Evolutionary conservation across 129 eudicot species (phyloP).

Genomic region (Arctium minus): DNA sequence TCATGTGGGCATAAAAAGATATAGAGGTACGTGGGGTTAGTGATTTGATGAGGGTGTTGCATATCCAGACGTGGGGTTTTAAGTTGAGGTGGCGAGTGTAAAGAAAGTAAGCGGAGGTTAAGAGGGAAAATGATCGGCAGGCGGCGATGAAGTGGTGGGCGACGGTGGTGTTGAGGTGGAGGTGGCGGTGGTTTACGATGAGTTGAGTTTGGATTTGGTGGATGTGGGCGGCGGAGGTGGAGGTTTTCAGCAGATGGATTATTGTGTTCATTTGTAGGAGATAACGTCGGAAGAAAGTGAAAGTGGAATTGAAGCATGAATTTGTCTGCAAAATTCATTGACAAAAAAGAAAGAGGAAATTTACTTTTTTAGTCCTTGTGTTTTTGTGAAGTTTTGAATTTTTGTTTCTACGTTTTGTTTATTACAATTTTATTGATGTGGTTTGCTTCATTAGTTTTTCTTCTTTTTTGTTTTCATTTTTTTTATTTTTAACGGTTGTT

Average conservation of each 20-base stretch:
- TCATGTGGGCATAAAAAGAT: constrained; percentile 41
- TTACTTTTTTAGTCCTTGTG: no score
- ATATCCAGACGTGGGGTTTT: constrained; percentile 43
- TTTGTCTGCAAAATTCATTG: no score
- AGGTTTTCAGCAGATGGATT: constrained; percentile 32
- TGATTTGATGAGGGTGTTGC: constrained; percentile 42
- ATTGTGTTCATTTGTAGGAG: background rate
- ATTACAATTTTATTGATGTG: no score
- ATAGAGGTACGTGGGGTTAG: constrained; percentile 34
- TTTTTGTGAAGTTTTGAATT: no score
- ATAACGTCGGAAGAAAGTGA: no score
- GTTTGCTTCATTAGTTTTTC: no score
- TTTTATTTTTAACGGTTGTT: background rate
- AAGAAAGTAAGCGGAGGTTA: constrained; percentile 38
- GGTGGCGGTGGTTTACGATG: constrained; percentile 38
- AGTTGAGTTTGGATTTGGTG: constrained; percentile 67
- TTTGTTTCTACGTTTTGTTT: no score
- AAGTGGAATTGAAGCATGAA: no score
- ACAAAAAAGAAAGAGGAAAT: no score
- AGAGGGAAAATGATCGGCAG: constrained; percentile 42
- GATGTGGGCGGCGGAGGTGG: constrained; percentile 42
- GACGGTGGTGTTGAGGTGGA: constrained; percentile 43
- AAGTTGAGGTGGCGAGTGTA: constrained; percentile 28
- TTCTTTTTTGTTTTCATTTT: background rate
- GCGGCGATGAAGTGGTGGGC: constrained; percentile 45